Percentiles rank a stretch among this genome's conserved stretches.
These are phyloP conservation scores for Phyllachora maydis DNA, from an alignment of 2,329 filamentous ascomycete genomes.

Conservation along the genomic window DNA sequence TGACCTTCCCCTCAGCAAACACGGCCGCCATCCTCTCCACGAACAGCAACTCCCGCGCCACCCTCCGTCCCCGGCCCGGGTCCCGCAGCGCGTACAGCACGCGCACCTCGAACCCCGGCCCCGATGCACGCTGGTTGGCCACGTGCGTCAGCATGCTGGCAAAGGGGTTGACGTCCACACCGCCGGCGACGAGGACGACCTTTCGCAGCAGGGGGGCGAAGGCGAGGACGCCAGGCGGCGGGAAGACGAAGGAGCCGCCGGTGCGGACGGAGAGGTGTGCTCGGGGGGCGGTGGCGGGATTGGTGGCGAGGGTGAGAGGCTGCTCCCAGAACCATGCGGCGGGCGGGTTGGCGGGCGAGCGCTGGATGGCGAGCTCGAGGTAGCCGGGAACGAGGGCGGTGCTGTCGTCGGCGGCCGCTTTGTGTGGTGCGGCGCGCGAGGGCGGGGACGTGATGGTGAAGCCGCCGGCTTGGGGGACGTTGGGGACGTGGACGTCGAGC, in stretches of 20 bases:
- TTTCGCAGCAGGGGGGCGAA: constrained; percentile 25
- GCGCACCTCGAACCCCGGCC: constrained; percentile 21
- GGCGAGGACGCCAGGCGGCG: constrained; percentile 30
- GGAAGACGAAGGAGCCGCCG: constrained; percentile 67
- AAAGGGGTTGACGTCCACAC: constrained; percentile 66
- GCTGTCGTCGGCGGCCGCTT: no score
- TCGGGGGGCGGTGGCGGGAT: constrained; percentile 28
- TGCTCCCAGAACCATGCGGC: constrained; percentile 57
- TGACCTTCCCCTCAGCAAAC: constrained; percentile 15
- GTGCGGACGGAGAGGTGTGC: constrained; percentile 44
- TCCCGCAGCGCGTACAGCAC: constrained; percentile 40
- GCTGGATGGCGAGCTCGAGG: constrained; percentile 62
- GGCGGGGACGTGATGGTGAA: constrained; percentile 77
- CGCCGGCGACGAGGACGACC: constrained; percentile 59
- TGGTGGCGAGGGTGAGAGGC: no score
- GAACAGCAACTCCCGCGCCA: constrained; percentile 23
- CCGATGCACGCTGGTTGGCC: no score
- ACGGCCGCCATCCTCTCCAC: constrained; percentile 21
- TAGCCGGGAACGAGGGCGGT: constrained; percentile 16
- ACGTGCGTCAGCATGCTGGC: constrained; percentile 54
- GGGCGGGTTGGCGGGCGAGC: constrained; percentile 47
- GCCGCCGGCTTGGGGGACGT: constrained; percentile 49
- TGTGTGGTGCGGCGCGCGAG: constrained; percentile 19
- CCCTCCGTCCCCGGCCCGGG: constrained; percentile 7
- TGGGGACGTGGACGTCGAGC: constrained; percentile 65